phyloP scores from a whole-genome alignment of 257 asterid species.

The Gentiana dahurica region DNA sequence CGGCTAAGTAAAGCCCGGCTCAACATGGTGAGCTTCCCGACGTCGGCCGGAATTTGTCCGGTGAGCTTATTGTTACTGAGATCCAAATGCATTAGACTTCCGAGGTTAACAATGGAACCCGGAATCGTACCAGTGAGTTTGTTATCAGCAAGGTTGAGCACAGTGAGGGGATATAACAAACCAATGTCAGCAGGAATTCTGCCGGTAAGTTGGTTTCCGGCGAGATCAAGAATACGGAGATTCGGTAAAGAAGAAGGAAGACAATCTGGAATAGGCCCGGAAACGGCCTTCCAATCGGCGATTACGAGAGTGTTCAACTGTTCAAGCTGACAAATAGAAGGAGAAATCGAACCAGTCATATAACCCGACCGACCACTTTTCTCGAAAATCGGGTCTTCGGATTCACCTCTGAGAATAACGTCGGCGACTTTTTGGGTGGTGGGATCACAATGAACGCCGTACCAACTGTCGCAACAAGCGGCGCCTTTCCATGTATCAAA shows the following conservation, averaged over 20 bases:
- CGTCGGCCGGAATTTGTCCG: conserved; percentile 58
- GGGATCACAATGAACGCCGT: conserved; percentile 87
- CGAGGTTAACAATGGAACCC: conserved; percentile 51
- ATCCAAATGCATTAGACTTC: conserved; percentile 64
- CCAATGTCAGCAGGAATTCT: conserved; percentile 64
- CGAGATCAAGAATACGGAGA: conserved; percentile 59
- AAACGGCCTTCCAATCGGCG: conserved; percentile 86
- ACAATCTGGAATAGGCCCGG: conserved; percentile 80
- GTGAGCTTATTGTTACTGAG: conserved; percentile 57
- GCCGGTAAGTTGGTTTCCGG: conserved; percentile 81
- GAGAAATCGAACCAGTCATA: conserved; percentile 82
- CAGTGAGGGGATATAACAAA: conserved; percentile 45
- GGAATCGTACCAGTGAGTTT: conserved; percentile 59
- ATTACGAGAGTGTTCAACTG: conserved; percentile 66
- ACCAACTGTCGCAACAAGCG: conserved; percentile 72
- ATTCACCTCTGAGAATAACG: conserved; percentile 82
- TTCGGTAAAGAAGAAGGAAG: conserved; percentile 44
- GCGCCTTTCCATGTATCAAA: conserved; percentile 72
- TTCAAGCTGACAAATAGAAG: conserved; percentile 64
- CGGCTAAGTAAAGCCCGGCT: conserved; percentile 70
- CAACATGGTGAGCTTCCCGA: conserved; percentile 76
- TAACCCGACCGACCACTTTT: conserved; percentile 86
- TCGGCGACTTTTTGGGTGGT: conserved; percentile 72
- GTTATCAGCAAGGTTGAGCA: conserved; percentile 80
- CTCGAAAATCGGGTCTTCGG: conserved; percentile 81